phyloP scores from a whole-genome alignment of 331 rosid species.

The Dryas integrifolia region DNA sequence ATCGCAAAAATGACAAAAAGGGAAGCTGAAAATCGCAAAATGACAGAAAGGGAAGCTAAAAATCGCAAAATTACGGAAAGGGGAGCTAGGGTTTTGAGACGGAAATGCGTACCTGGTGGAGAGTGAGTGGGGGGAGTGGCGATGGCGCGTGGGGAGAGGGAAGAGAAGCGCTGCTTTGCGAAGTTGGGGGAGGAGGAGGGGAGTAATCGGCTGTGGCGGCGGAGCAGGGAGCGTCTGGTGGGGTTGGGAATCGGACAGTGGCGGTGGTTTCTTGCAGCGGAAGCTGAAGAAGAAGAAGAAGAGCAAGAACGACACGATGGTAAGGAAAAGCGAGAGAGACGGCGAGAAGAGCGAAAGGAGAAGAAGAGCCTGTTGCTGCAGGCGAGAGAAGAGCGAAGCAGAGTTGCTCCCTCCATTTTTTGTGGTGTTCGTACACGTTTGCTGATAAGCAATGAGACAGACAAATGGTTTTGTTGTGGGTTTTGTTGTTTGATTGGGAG shows the following conservation, averaged over 20 bases:
- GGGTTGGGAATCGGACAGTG: slow-evolving; percentile 18
- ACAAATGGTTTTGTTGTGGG: neutral
- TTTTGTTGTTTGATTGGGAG: slow-evolving; percentile 1
- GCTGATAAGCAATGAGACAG: neutral
- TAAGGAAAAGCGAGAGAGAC: slow-evolving; percentile 15
- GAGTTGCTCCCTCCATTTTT: slow-evolving; percentile 55
- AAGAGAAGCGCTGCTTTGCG: slow-evolving; percentile 47
- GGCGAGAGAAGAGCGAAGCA: slow-evolving; percentile 51
- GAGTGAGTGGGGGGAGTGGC: slow-evolving; percentile 49
- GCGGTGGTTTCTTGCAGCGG: slow-evolving; percentile 18
- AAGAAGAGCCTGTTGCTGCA: slow-evolving; percentile 42
- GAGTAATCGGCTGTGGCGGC: slow-evolving; percentile 41
- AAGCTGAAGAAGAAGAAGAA: slow-evolving; percentile 15
- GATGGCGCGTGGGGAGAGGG: slow-evolving; percentile 61
- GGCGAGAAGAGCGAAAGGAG: slow-evolving; percentile 43
- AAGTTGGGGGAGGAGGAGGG: slow-evolving; percentile 22
- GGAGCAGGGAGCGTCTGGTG: slow-evolving; percentile 34
- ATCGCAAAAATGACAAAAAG: neutral
- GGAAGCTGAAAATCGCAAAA: neutral
- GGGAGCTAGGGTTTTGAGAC: neutral
- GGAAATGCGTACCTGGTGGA: slow-evolving; percentile 36
- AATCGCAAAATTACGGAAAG: neutral
- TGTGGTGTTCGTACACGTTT: neutral
- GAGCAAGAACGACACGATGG: neutral
- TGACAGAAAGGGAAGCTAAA: too few species aligned